Conservation (phyloP, 192 early-diverging fungal species). For the Entomortierella lignicola region DNA sequence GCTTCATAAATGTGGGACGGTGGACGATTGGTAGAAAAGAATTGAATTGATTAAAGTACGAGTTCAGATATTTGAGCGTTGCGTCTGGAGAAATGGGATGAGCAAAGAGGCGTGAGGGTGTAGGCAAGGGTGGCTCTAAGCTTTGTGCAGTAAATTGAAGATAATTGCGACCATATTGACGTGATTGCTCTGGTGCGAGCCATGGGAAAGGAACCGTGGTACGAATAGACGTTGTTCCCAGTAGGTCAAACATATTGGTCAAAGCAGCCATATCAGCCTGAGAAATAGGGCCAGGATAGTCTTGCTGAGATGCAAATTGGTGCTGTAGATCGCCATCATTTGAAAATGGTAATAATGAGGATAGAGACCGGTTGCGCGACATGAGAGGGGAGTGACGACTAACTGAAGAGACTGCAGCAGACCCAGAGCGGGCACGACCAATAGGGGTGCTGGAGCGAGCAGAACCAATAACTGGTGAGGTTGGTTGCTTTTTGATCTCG, state of each 20-base stretch:
- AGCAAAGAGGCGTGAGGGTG: conserved; percentile 12
- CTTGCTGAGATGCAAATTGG: conserved; percentile 14
- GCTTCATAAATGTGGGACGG: conserved; percentile 39
- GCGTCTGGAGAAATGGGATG: conserved; percentile 1
- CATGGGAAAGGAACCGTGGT: conserved; percentile 52
- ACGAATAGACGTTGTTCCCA: conserved; percentile 44
- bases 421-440: conserved; percentile 28
- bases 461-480: conserved; percentile 19
- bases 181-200: conserved; percentile 50
- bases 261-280: conserved; percentile 37
- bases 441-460: conserved; percentile 17
- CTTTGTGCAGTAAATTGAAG: conserved; percentile 40
- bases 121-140: conserved; percentile 44
- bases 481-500: conserved; percentile 46
- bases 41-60: conserved; percentile 38
- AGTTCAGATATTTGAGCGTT: conserved; percentile 19
- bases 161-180: conserved; percentile 47
- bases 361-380: conserved; percentile 47
- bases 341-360: conserved; percentile 37
- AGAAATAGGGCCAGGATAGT: conserved; percentile 25
- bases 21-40: conserved; percentile 33
- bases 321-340: conserved; percentile 21
- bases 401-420: conserved; percentile 7
- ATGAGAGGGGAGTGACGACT: conserved; percentile 42
- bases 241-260: conserved; percentile 39